phyloP scores from a whole-genome alignment of 768 basidiomycete species.

The Inosperma sp. region DNA sequence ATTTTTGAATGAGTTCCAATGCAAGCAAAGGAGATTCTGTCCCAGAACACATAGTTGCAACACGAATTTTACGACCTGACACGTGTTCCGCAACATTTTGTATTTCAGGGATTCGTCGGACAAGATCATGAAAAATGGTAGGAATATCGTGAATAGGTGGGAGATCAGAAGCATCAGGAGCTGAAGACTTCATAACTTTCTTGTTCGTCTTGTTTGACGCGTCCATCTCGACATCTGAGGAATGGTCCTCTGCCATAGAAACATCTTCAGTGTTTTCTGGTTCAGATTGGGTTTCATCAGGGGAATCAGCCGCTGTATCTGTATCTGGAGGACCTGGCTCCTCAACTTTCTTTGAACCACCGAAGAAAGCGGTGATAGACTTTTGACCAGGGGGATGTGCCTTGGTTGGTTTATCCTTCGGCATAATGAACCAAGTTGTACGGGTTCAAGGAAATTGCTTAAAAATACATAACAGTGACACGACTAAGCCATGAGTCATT shows the following conservation, averaged over 20 bases:
- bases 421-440: slow-evolving; percentile 46
- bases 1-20: slow-evolving; percentile 74
- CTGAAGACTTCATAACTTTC: slow-evolving; percentile 36
- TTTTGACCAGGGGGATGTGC: slow-evolving; percentile 44
- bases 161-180: slow-evolving; percentile 58
- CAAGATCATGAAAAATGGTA: slow-evolving; percentile 72
- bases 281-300: slow-evolving; percentile 22
- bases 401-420: slow-evolving; percentile 40
- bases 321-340: slow-evolving; percentile 14
- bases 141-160: slow-evolving; percentile 73
- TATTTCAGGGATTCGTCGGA: slow-evolving; percentile 60
- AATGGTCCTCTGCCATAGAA: slow-evolving; percentile 25
- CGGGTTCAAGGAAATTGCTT: no score
- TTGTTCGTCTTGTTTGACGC: slow-evolving; percentile 24
- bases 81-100: slow-evolving; percentile 61
- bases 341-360: slow-evolving; percentile 30
- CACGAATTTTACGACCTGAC: slow-evolving; percentile 77
- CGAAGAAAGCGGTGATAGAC: slow-evolving; percentile 53
- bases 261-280: slow-evolving; percentile 22
- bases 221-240: slow-evolving; percentile 34
- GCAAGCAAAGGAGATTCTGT: slow-evolving; percentile 94
- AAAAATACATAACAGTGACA: slow-evolving; percentile 12
- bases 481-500: neutral
- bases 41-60: slow-evolving; percentile 97
- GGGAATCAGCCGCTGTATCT: slow-evolving; percentile 22